phyloP scores from a whole-genome alignment of 257 asterid genomes.

The Craterostigma plantagineum region DNA sequence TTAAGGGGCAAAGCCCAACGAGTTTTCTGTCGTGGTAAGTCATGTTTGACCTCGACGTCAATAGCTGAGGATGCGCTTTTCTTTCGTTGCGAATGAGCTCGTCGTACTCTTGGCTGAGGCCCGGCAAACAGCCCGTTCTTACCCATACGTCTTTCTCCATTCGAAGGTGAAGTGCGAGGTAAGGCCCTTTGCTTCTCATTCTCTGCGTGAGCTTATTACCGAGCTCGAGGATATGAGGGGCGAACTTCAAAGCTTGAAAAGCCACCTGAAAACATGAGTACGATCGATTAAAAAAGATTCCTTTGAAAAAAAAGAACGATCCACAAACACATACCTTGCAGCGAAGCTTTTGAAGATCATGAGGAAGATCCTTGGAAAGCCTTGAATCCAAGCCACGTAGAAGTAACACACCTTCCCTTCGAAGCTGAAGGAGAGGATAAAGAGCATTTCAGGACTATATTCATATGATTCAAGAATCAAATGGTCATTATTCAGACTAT shows the following conservation, averaged over 20 bases:
- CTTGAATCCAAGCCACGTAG: constrained; percentile 78
- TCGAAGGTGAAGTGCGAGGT: constrained; percentile 83
- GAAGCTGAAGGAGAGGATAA: constrained; percentile 32
- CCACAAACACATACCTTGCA: constrained; percentile 49
- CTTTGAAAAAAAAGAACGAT: background rate
- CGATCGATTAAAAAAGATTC: background rate
- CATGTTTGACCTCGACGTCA: constrained; percentile 83
- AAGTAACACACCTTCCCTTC: constrained; percentile 71
- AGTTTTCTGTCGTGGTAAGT: constrained; percentile 67
- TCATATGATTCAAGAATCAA: no score
- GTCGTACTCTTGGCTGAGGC: constrained; percentile 44
- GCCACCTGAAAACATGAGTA: constrained; percentile 46
- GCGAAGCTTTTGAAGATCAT: constrained; percentile 89
- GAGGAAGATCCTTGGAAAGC: constrained; percentile 79
- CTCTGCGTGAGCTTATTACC: constrained; percentile 78
- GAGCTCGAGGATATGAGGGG: constrained; percentile 49
- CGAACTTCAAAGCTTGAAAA: constrained; percentile 62
- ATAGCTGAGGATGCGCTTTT: constrained; percentile 46
- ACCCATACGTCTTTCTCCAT: constrained; percentile 99
- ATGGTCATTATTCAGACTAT: background rate
- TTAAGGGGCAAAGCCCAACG: constrained; percentile 79
- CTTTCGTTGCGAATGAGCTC: constrained; percentile 62
- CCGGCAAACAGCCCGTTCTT: constrained; percentile 92
- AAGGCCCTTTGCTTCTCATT: constrained; percentile 85
- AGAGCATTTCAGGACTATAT: no score